Base-by-base conservation (phyloP, 2,329 filamentous ascomycete species). In the Pleoardoris graminearum region DNA sequence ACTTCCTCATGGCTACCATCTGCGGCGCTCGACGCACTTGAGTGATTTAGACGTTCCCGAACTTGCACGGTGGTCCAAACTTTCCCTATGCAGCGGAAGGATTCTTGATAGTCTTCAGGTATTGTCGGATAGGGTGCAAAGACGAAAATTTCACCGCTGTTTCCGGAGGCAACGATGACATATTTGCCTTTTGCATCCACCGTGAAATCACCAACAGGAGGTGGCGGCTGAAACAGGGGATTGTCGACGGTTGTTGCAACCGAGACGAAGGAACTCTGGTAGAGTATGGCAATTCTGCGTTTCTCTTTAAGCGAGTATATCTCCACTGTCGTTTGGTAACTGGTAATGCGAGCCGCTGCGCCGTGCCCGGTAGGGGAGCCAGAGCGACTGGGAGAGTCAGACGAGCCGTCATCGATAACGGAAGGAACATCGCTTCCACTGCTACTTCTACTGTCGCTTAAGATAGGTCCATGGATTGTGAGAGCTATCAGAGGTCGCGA, bases 301-400 rank as follows among this genome's bases (percentile, higher is more conserved):
- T 86, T 86, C n/a, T 86, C 89, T 61, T 83, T 85, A 54, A 97
- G 77, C 1, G 92, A 97, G 72, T 93, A 96, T 0, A 97, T 79
- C 62, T 97, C 91, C 5, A 96, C 90, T 0, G 88, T 87, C 0
- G 92, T 97, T 72, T 96, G 91, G 66, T 93, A 95, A 41, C 81
- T 80, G 44, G 84, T 82, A 53, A 86, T 78, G 37, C 66, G 65
- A 16, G 58, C 58, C 16, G 63, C 54, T 3, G 61, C 44, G 12
- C 61, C 57, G n/a, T 68, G 60, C 16, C 63, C 70, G 23, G 59
- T 59, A 19, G 54, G 59, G 14, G 70, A 72, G 14, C 64, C 54
- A 21, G 72, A 70, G n/a, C 72, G 62, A 50, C 67, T 73, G 2
- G 68, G 69, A 21, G 70, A 70, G 11, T 73, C 71, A 4, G 66